Evolutionary conservation across 805 yeast species (phyloP).

Genomic region (Maudiozyma serrabonitensis): DNA sequence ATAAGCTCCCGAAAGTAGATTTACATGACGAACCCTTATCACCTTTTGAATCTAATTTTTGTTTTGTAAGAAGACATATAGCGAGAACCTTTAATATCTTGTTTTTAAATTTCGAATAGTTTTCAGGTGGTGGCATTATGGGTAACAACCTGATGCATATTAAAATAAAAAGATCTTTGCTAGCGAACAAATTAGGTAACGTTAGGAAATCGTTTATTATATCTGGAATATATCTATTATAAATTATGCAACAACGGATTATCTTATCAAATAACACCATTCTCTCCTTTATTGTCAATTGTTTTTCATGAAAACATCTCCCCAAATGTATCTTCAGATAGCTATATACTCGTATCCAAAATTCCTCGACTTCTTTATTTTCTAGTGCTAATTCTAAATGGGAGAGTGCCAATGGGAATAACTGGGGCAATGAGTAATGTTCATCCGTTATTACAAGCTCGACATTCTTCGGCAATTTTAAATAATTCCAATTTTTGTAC

Average conservation of each 20-base stretch:
- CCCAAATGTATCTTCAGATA: conserved; percentile 13
- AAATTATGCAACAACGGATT: conserved; percentile 7
- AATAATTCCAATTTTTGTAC: conserved; percentile 11
- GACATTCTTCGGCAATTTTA: conserved; percentile 11
- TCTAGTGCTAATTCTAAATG: not conserved
- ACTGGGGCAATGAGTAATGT: conserved; percentile 1
- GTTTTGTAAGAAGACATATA: conserved; percentile 11
- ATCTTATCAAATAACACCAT: conserved; percentile 3
- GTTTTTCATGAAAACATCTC: conserved; percentile 10
- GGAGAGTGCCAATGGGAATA: conserved; percentile 8
- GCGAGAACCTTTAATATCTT: conserved; percentile 10
- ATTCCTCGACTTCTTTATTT: conserved; percentile 3
- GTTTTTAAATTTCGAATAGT: conserved; percentile 3
- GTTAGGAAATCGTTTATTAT: conserved; percentile 11
- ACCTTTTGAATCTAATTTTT: not conserved
- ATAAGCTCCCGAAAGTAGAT: conserved; percentile 7
- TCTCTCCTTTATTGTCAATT: conserved; percentile 2
- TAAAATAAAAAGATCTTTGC: conserved; percentile 7
- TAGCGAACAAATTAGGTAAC: conserved; percentile 9
- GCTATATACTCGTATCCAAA: conserved; percentile 9
- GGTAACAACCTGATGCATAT: conserved; percentile 8
- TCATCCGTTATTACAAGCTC: conserved; percentile 6
- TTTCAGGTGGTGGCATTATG: conserved; percentile 2
- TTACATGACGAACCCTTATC: not conserved
- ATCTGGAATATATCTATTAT: conserved; percentile 2